Conservation (phyloP, 306 rosid genomes). For the Begonia peltatifolia region DNA sequence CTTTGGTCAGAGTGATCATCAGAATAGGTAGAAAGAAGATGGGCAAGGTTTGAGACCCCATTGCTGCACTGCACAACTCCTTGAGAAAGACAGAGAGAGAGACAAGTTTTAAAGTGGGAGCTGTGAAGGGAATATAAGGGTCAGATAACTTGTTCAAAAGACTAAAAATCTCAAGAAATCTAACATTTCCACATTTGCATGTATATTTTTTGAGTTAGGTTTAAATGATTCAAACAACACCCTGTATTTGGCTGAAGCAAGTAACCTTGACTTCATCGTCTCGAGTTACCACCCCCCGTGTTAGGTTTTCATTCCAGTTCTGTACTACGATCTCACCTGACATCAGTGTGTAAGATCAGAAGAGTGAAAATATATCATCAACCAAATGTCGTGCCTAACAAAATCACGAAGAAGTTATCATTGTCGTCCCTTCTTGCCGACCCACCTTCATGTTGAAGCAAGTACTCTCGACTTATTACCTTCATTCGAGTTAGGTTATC, state of each 20-base stretch:
- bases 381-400: not conserved
- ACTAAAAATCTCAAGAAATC: slow-evolving; percentile 15
- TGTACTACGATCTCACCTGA: too few species aligned
- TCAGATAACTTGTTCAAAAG: slow-evolving; percentile 7
- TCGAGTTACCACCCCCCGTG: not conserved
- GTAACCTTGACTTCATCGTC: not conserved
- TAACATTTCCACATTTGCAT: not conserved
- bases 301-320: too few species aligned
- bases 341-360: not conserved
- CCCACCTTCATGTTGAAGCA: not conserved
- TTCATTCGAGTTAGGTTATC: too few species aligned
- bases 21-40: slow-evolving; percentile 13
- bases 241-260: not conserved
- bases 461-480: too few species aligned
- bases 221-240: not conserved
- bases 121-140: slow-evolving; percentile 3
- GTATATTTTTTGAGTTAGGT: not conserved
- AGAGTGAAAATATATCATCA: not conserved
- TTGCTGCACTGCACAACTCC: slow-evolving; percentile 6
- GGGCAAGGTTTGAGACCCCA: slow-evolving; percentile 17
- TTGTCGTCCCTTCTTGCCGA: not conserved
- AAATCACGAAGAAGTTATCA: not conserved
- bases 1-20: slow-evolving; percentile 20
- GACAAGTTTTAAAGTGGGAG: not conserved
- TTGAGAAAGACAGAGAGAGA: not conserved